These are phyloP conservation scores for Candida albicans DNA, from an alignment of 1,139 yeast genomes.

Conservation along the genomic window DNA sequence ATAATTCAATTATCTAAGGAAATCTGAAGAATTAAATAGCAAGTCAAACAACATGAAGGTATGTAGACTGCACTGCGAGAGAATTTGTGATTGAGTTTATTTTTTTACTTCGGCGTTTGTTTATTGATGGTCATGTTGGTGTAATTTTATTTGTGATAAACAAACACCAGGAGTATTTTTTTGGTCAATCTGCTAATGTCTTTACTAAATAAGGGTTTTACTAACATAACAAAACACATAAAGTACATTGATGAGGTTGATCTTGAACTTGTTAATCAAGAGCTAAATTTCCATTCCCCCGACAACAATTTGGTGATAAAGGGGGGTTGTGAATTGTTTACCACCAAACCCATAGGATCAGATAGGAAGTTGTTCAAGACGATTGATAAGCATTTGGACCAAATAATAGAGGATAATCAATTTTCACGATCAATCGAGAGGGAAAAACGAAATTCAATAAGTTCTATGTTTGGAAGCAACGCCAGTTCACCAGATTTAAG, in stretches of 20 bases:
- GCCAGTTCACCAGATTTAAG: slow-evolving; percentile 30
- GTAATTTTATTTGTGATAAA: too few relatives aligned
- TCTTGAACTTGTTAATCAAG: slow-evolving; percentile 83
- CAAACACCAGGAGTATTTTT: neutral
- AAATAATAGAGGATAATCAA: slow-evolving; percentile 58
- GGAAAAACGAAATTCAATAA: slow-evolving; percentile 40
- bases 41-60: neutral
- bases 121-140: too few relatives aligned
- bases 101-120: too few relatives aligned
- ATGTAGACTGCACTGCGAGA: neutral
- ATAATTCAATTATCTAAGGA: neutral
- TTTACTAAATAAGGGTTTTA: slow-evolving; percentile 1
- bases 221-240: slow-evolving; percentile 6
- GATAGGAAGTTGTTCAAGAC: slow-evolving; percentile 88
- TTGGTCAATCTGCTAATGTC: neutral
- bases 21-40: neutral
- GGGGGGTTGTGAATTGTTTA: slow-evolving; percentile 93
- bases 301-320: slow-evolving; percentile 72
- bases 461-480: slow-evolving; percentile 38
- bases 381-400: slow-evolving; percentile 77
- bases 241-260: slow-evolving; percentile 92
- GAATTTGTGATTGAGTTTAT: neutral
- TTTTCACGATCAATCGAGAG: slow-evolving; percentile 42
- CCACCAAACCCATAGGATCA: slow-evolving; percentile 89
- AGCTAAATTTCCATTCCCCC: slow-evolving; percentile 80